Base-by-base conservation (phyloP, 2,329 filamentous ascomycete species). In the Xylaria sp. region DNA sequence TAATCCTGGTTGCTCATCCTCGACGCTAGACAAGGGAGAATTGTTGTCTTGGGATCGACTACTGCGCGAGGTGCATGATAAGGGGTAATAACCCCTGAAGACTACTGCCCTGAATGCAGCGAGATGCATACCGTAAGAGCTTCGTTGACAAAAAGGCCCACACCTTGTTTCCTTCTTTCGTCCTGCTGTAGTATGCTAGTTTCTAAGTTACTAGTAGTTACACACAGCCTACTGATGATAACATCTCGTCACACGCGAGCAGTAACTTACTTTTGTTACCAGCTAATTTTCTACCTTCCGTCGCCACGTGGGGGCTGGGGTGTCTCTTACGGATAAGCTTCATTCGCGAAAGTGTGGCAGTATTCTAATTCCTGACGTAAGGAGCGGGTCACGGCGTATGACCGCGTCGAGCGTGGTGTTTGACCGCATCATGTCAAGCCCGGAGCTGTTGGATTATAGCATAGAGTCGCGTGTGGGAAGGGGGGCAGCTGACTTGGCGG, bases 31-130 rank as follows among this genome's bases (percentile, higher is more conserved):
- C 66, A 60, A 51, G 66, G 63, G 55, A 61, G 55, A 48, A 29
- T 47, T 53, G 50, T 23, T 35, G 62, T 27, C 44, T 59, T 69
- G 66, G 66, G 63, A 69, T 55, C 54, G 59, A 66, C 66, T 69
- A 69, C 66, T 69, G 63, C 66, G 64, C 54, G 53, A 59, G 59
- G 44, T 59, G 63, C 66, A 66, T 61, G 32, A 61, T 68, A 61
- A 58, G 58, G 66, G 66, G 58, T 42, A 58, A 69, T 35, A 58
- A 69, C 66, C 63, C 58, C 63, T 54, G 47, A n/a, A 44, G 18
- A 44, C 23, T 21, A 61, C 50, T 35, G 32, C 32, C n/a, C n/a
- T 35, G 23, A 58, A 42, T 59, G 57, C 58, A 37, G 54, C 53
- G 44, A 44, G 66, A 60, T 57, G 63, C 59, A 69, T 63, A 40